Base-by-base conservation (phyloP, 306 rosid species). In the Trifolium pratense region DNA sequence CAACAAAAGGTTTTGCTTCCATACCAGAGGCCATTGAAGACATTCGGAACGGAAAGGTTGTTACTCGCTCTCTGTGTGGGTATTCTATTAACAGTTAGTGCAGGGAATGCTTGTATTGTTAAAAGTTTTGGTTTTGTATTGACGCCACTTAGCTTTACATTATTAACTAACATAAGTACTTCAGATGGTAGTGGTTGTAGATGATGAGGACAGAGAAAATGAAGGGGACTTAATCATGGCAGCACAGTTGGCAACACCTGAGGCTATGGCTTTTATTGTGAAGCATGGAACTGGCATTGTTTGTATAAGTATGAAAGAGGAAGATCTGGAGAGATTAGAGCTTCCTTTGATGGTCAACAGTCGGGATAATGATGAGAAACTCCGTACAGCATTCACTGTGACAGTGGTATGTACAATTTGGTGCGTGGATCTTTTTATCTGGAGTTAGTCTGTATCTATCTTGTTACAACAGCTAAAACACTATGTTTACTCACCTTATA, bases 191-290 rank as follows among this genome's bases (percentile, higher is more conserved):
- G 70, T 92, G 71, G 96, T 89, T 72, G 93, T 92, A 39, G 96
- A 92, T 48, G 97, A 89, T 6, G 97, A 92, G 82, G 93, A 89
- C 46, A 88, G 97, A 80, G 96, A 92, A 82, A 92, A 92, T 75
- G 97, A 92, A 81, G 97, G 97, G 75, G 97, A 92, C 82, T 59
- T 92, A 16, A 86, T 92, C 63, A 92, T 92, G 96, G 93, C 96
- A 9, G 96, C 97, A 10, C 63, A 88, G 78, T 31, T 90, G 78
- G 96, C 83, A 32, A 92, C 97, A 16, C 90, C 97, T 37, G 96
- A 92, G 80, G 96, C 97, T 69, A 89, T 92, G 97, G 97, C 97
- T 74, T 92, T 92, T 74, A 85, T 92, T 79, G 97, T 92, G 53
- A 92, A 75, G 86, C 85, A 92, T 63, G 96, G 97, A 76, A 92